A percentile compares a stretch with the other conserved stretches of the same genome.
phyloP scores from a whole-genome alignment of 768 basidiomycete genomes.

The Termitomyces eurrhizus region DNA sequence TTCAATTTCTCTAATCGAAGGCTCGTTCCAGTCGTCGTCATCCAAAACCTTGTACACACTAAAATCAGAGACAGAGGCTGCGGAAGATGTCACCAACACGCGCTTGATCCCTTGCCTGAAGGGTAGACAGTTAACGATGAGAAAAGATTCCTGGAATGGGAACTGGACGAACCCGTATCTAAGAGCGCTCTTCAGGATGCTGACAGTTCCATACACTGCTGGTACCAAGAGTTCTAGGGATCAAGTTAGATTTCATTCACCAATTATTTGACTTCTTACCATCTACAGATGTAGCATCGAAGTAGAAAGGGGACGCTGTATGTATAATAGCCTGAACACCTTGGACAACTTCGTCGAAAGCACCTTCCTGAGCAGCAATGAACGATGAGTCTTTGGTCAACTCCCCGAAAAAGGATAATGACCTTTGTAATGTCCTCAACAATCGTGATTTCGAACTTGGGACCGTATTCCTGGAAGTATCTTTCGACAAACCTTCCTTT shows the following conservation, averaged over 20 bases:
- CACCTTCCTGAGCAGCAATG: constrained; percentile 35
- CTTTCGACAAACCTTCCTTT: constrained; percentile 22
- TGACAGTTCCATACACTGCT: constrained; percentile 66
- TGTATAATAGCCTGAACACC: constrained; percentile 63
- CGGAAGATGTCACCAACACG: constrained; percentile 58
- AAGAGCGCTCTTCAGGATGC: constrained; percentile 54
- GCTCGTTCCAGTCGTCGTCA: constrained; percentile 60
- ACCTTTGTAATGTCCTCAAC: constrained; percentile 24
- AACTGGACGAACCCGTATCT: constrained; percentile 43
- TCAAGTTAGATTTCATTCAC: not conserved
- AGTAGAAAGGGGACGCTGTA: constrained; percentile 55
- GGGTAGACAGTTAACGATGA: not conserved
- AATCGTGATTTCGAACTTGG: constrained; percentile 23
- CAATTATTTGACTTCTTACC: constrained; percentile 5
- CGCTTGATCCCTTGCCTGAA: constrained; percentile 40
- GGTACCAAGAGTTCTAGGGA: constrained; percentile 58
- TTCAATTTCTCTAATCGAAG: constrained; percentile 40
- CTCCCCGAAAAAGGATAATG: not conserved
- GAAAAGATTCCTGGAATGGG: too few relatives aligned
- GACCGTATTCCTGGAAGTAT: constrained; percentile 18
- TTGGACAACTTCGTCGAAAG: constrained; percentile 69
- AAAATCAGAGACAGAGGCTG: constrained; percentile 38
- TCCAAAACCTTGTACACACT: constrained; percentile 26
- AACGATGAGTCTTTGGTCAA: not conserved
- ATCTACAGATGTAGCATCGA: constrained; percentile 36